Percentiles rank a stretch among this genome's conserved stretches.
These are phyloP conservation scores for Fomitopsis pulvina DNA, from an alignment of 768 basidiomycete species.

Conservation along the genomic window DNA sequence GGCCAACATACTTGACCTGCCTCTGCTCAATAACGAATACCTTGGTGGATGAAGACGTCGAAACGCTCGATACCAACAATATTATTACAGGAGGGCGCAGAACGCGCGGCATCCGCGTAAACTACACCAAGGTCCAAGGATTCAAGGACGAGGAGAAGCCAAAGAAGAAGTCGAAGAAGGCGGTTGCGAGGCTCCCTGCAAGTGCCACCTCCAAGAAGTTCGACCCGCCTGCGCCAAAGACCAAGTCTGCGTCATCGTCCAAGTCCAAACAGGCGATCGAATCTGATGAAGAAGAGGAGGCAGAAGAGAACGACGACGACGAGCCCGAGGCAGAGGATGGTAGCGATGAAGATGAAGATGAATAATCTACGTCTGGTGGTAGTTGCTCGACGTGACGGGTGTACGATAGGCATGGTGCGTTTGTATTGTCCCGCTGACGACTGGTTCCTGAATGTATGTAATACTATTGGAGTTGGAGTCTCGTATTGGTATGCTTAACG, in stretches of 20 bases:
- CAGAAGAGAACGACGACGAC: slow-evolving; percentile 30
- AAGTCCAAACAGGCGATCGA: slow-evolving; percentile 17
- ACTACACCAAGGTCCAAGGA: slow-evolving; percentile 47
- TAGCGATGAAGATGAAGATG: slow-evolving; percentile 19
- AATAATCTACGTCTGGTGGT: neutral
- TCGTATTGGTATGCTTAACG: neutral
- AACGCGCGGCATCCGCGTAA: slow-evolving; percentile 67
- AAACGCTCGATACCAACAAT: slow-evolving; percentile 54
- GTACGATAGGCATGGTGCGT: neutral
- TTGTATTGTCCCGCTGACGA: neutral
- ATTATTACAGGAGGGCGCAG: slow-evolving; percentile 52
- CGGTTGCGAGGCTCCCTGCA: slow-evolving; percentile 6
- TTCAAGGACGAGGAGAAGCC: slow-evolving; percentile 34
- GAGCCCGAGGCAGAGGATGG: slow-evolving; percentile 35
- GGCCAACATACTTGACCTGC: neutral
- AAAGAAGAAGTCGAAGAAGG: slow-evolving; percentile 33
- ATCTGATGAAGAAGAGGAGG: slow-evolving; percentile 42
- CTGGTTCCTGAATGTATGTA: too few relatives aligned
- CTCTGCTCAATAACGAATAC: neutral
- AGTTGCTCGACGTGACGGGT: neutral
- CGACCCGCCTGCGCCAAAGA: slow-evolving; percentile 9
- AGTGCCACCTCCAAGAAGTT: slow-evolving; percentile 7
- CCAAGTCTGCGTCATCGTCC: slow-evolving; percentile 12
- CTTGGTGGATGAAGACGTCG: slow-evolving; percentile 18
- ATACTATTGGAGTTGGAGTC: too few relatives aligned